These are phyloP conservation scores for Acanthamoeba royreba DNA, from an alignment of 208 protist species.

Conservation along the genomic window DNA sequence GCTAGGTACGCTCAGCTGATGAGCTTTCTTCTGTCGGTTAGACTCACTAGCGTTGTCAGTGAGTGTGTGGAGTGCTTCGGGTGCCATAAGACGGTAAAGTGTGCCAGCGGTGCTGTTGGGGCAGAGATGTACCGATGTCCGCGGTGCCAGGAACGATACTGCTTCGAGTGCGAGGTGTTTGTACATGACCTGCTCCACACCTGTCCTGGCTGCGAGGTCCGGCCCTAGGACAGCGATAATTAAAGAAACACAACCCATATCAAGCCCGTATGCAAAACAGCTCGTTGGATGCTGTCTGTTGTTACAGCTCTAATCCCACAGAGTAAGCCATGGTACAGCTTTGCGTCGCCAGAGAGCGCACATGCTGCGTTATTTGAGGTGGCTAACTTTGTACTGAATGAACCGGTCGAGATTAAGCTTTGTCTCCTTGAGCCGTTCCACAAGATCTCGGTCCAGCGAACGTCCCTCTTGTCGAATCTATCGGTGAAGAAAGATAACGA, in stretches of 20 bases:
- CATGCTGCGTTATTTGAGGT: too few relatives aligned
- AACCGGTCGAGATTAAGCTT: constrained; percentile 32
- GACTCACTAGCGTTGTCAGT: background rate
- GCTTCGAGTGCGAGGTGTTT: constrained; percentile 81
- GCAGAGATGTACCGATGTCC: constrained; percentile 64
- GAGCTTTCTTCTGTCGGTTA: background rate
- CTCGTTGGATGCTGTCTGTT: too few relatives aligned
- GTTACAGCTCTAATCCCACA: too few relatives aligned
- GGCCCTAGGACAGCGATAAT: too few relatives aligned
- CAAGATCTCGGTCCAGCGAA: background rate
- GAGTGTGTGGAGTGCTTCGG: background rate
- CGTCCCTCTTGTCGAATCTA: background rate
- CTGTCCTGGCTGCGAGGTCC: constrained; percentile 79
- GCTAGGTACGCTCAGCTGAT: background rate
- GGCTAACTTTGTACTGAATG: constrained; percentile 37
- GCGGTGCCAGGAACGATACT: constrained; percentile 73
- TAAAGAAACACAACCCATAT: too few relatives aligned
- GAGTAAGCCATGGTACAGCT: too few relatives aligned
- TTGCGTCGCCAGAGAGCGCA: too few relatives aligned
- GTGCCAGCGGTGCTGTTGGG: background rate
- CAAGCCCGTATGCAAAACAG: too few relatives aligned
- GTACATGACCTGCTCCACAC: constrained; percentile 83
- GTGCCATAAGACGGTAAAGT: background rate
- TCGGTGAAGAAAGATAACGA: background rate
- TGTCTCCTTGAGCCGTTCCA: constrained; percentile 10